Evolutionary conservation across 2,329 filamentous ascomycete genomes (phyloP).

Genomic region (Zarea fungicola): DNA sequence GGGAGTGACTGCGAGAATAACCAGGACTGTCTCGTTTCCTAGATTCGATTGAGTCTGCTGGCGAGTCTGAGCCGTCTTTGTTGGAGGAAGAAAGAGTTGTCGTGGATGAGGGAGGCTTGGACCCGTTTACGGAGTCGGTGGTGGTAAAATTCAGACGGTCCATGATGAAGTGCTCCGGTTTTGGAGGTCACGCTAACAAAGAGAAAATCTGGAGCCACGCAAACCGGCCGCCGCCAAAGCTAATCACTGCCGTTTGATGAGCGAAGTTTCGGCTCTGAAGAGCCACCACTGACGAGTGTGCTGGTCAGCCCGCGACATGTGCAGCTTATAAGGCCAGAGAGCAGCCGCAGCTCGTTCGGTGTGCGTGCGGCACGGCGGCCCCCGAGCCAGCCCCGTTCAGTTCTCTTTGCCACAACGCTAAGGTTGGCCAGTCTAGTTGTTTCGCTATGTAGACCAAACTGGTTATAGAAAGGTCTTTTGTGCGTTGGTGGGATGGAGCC

Average conservation of each 20-base stretch:
- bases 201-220: slow-evolving; percentile 12
- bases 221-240: background rate
- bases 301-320: slow-evolving; percentile 5
- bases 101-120: slow-evolving; percentile 14
- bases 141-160: slow-evolving; percentile 22
- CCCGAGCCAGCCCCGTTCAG: background rate
- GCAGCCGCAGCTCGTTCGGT: background rate
- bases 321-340: slow-evolving; percentile 1
- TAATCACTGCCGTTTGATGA: background rate
- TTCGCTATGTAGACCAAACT: background rate
- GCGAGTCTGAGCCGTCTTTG: background rate
- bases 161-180: slow-evolving; percentile 16
- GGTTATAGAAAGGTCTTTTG: background rate
- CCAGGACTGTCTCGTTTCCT: slow-evolving; percentile 9
- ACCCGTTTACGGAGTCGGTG: slow-evolving; percentile 20
- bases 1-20: slow-evolving; percentile 31
- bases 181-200: slow-evolving; percentile 9
- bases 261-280: background rate
- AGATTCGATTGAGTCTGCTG: background rate
- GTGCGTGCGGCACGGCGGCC: background rate
- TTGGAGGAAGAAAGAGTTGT: slow-evolving; percentile 7
- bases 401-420: background rate
- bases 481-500: slow-evolving; percentile 6
- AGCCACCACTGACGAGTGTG: background rate
- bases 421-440: background rate